phyloP scores from a whole-genome alignment of 108 stramenopile species.

The Cyclotella baltica region DNA sequence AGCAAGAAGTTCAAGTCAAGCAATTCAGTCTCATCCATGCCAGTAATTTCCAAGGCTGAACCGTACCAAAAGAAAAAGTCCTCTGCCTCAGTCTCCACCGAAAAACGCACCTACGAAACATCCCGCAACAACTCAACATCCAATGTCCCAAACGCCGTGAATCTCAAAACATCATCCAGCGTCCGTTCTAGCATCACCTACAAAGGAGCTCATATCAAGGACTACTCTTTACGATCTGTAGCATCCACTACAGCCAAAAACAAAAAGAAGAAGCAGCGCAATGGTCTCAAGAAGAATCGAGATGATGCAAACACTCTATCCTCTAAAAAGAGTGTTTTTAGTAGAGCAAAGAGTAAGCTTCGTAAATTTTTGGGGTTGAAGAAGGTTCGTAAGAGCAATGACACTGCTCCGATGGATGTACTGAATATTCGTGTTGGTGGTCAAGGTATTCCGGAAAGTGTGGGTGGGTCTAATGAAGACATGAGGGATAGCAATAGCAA shows the following conservation, averaged over 20 bases:
- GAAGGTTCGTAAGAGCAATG: background rate
- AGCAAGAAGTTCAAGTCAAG: background rate
- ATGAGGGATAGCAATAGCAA: background rate
- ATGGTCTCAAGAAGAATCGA: background rate
- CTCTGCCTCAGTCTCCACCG: background rate
- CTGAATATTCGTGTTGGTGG: background rate
- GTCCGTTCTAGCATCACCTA: no score
- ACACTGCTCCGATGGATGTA: constrained; percentile 2
- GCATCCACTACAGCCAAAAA: background rate
- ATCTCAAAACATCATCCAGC: no score
- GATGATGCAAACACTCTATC: background rate
- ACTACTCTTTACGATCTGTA: no score
- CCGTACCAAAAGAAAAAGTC: background rate
- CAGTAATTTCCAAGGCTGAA: no score
- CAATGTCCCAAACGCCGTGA: no score
- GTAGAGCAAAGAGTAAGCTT: background rate
- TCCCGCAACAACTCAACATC: no score
- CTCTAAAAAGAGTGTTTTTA: constrained; percentile 3
- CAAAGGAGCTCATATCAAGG: no score
- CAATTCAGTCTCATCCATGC: no score
- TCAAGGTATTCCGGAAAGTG: background rate
- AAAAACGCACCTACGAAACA: no score
- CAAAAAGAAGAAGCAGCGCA: background rate
- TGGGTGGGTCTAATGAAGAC: background rate
- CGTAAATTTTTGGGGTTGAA: background rate